Base-by-base conservation (phyloP, 2,329 filamentous ascomycete genomes). In the Monilinia vaccinii-corymbosi region DNA sequence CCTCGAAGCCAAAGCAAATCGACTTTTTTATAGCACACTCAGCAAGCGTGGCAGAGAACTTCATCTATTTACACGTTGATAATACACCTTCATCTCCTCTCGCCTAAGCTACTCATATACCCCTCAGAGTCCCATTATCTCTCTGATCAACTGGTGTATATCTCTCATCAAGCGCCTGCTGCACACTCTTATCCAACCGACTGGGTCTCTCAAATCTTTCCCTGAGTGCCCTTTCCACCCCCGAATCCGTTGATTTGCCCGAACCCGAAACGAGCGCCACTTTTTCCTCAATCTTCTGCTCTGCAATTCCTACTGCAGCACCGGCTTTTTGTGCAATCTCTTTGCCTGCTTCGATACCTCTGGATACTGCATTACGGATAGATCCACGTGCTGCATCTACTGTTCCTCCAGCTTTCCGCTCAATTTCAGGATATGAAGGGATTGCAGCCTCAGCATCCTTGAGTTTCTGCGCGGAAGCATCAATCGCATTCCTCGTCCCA, bases 101-200 rank as follows among this genome's bases (percentile, higher is more conserved):
- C 38, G 25, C 51, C 10, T 31, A 28, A 34, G 11, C 48, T 61
- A 42, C 34, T 70, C 67, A 72, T 65, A 72, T 65, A 50, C 72
- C 73, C 31, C 71, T 71, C 51, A 77, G 59, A 25, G 68, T 64
- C 46, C 72, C 70, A 51, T 73, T 73, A 13, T 71, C 69, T 47
- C 66, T 73, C 61, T 65, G 36, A 38, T 73, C 75, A 61, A 80
- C 71, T 0, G 77, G 77, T 65, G 70, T 76, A 67, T 85, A 85
- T 66, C 82, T 74, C 69, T 84, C 80, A 52, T 74, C 76, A 56
- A 86, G 71, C 46, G 77, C 75, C 68, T 84, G 78, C 63, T 81
- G 76, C 23, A 80, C 78, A 49, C 75, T 79, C 73, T 79, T 79
- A 62, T 76, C 73, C 64, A 76, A 68, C 8, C 71, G 71, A 46